Evolutionary conservation across 73 alveolate genomes (phyloP).

Genomic region (Uronychia setigera): DNA sequence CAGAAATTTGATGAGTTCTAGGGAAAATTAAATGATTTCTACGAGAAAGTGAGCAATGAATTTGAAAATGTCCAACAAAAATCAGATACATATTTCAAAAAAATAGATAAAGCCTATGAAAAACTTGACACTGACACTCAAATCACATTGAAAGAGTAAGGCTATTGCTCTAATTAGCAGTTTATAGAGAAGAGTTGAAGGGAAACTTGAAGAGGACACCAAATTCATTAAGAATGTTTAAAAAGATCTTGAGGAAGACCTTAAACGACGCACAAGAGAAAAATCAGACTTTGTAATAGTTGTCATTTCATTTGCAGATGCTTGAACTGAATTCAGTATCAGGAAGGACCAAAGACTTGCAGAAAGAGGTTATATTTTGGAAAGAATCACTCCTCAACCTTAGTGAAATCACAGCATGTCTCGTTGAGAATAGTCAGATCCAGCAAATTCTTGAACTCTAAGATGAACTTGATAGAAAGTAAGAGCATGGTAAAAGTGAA

Average conservation of each 20-base stretch:
- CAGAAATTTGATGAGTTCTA: too few species aligned
- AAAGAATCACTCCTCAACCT: neutral
- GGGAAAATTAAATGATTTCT: neutral
- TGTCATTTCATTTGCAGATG: neutral
- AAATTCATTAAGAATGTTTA: neutral
- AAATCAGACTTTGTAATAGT: neutral
- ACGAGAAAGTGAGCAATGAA: neutral
- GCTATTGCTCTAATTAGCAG: neutral
- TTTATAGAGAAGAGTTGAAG: neutral
- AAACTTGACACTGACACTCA: neutral
- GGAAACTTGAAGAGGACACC: neutral
- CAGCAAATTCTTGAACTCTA: conserved; percentile 10
- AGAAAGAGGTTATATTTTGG: neutral
- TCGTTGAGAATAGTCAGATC: conserved; percentile 16
- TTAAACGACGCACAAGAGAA: neutral
- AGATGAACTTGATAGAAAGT: conserved; percentile 3
- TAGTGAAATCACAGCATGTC: conserved; percentile 5
- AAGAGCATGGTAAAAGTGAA: conserved; percentile 1
- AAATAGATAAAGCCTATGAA: neutral
- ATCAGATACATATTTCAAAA: neutral
- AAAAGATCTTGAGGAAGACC: neutral
- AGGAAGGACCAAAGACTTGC: neutral
- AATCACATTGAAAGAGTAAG: neutral
- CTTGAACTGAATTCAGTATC: neutral
- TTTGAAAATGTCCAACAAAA: neutral